Evolutionary conservation across 1,284 basidiomycete species (phyloP), one percentile per base, ranked within the genome.

Genomic region (Boletus sp.): DNA sequence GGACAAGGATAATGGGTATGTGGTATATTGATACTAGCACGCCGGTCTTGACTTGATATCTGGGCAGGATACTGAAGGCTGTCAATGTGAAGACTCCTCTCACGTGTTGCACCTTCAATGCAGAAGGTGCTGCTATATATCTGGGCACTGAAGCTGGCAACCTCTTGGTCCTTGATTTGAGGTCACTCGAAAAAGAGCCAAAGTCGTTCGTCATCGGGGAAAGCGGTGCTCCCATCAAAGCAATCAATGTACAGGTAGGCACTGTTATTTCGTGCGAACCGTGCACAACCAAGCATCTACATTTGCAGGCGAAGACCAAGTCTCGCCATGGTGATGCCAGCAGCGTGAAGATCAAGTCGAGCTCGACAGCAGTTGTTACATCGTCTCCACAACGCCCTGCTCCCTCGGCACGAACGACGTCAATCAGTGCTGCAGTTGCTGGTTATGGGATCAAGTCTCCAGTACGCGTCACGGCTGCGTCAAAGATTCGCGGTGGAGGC

Each of bases 1-100:
- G 31, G 88, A 91, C 56, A 91, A 90, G 71, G 89, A 90, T 63
- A 87, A 85, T 67, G 81, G 82, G 88, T 90, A 65, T 52, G 83
- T 75, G 1, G 50, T 37, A 54, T 30, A 35, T 63, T 14, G 27
- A 43, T 23, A 51, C 30, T 17, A 40, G 17, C 11, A 19, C 1
- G 17, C 33, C 19, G 14, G 33, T 57, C 25, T 33, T 58, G 17
- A 61, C n/a, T 43, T n/a, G n/a, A n/a, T 38, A 31, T 37, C 46
- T 48, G 55, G 59, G 58, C 58, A 89, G 88, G 17, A 73, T 88
- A 43, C 80, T 87, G 65, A 83, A 85, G 35, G 81, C 79, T 1
- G 67, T 89, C 31, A 77, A 80, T 52, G 65, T 87, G 54, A 82
- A 84, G 62, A 75, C 77, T 1, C 75, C 80, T 5, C 69, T 90